phyloP scores from a whole-genome alignment of 352 stramenopile genomes.

The Globisporangium nagaii region DNA sequence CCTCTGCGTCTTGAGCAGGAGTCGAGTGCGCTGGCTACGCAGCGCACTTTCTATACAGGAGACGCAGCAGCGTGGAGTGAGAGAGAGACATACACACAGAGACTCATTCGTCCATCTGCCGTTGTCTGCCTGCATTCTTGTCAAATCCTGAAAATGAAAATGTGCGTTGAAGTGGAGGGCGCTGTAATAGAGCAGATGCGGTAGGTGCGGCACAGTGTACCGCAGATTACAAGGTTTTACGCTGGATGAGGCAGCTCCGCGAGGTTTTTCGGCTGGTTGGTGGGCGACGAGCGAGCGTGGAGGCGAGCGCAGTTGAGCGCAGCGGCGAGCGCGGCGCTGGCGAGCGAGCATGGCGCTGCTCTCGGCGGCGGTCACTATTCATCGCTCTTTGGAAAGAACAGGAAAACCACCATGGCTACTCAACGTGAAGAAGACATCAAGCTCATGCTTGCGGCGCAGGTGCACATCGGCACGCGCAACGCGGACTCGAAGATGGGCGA shows the following conservation, averaged over 20 bases:
- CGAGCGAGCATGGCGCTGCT: not conserved
- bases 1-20: no score
- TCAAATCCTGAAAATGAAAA: not conserved
- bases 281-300: slow-evolving; percentile 1
- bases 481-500: slow-evolving; percentile 98
- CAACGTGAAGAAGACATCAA: slow-evolving; percentile 99
- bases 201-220: slow-evolving; percentile 1
- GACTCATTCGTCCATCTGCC: no score
- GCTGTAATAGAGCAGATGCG: no score
- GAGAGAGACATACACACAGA: no score
- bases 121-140: no score
- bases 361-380: slow-evolving; percentile 25
- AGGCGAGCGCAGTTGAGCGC: no score
- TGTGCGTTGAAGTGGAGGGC: no score
- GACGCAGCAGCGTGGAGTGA: no score
- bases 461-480: slow-evolving; percentile 99
- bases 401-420: slow-evolving; percentile 65
- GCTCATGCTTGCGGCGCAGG: slow-evolving; percentile 99
- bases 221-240: not conserved
- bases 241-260: not conserved
- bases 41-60: no score
- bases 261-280: slow-evolving; percentile 9
- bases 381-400: slow-evolving; percentile 52
- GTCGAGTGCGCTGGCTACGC: no score
- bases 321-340: not conserved